Evolutionary conservation across 2,329 filamentous ascomycete genomes (phyloP), one percentile per base, ranked within the genome.

Genomic region (Beauveria medogensis): DNA sequence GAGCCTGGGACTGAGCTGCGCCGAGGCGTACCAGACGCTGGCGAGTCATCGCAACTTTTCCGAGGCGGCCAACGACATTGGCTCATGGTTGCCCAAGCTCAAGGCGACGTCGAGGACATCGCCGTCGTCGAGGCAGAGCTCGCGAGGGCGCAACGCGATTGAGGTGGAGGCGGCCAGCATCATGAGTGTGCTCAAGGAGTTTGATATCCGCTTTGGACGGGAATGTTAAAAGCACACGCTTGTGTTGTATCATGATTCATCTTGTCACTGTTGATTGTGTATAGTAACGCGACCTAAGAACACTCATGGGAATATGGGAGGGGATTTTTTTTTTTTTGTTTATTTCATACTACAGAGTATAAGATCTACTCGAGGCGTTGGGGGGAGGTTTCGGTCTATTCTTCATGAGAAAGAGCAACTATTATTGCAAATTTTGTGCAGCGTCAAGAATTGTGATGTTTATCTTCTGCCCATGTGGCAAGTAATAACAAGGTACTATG

Each of bases 91-190:
- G 58, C 88, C 88, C 1, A 87, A 87, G 72, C 81, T 92, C 18
- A 83, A 85, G 69, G 86, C 87, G 20, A 80, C 81, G 0, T 80
- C 80, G 2, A 71, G 74, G 51, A 66, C 63, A 3, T 66, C 68
- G 10, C 48, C 63, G 63, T 68, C 64, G 64, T 67, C 67, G 69
- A 48, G 56, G 44, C 58, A 53, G 41, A 52, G 60, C 74, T 55
- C 69, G 59, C 72, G 71, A 59, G 73, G 75, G 63, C 77, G 77
- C 60, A 80, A 81, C 47, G 85, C 89, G 1, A 85, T 92, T 67
- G 89, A 92, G 71, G 88, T 92, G 18, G 89, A 92, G 73, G 88
- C 89, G 7, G 89, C 89, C 0, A 92, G 89, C 71, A 91, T 92
- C 59, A 92, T 92, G 89, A 88, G 87, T 47, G 89, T 92, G n/a